Evolutionary conservation across 306 rosid genomes (phyloP).

Genomic region (Quercus aquifolioides): DNA sequence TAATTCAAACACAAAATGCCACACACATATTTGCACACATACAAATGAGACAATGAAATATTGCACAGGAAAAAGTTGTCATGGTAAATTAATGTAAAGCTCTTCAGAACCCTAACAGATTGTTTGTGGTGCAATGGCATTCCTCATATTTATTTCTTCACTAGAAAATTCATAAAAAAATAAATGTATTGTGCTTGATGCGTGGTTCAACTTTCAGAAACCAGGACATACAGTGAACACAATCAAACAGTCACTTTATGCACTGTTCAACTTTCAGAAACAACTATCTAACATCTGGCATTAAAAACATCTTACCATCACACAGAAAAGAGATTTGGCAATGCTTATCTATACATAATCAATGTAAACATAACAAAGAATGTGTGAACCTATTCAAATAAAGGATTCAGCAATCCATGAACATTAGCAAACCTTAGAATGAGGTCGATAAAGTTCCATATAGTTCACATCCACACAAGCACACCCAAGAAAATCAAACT

Average conservation of each 20-base stretch:
- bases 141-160: not conserved
- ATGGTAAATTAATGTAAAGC: not conserved
- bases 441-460: not conserved
- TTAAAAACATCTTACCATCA: not conserved
- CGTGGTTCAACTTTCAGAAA: not conserved
- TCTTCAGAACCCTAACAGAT: not conserved
- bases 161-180: not conserved
- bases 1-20: not conserved
- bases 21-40: not conserved
- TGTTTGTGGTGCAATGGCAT: not conserved
- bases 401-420: not conserved
- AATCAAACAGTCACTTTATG: not conserved
- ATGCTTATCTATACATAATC: not conserved
- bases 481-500: conserved; percentile 1
- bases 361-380: not conserved
- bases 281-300: not conserved
- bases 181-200: not conserved
- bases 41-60: not conserved
- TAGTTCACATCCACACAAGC: not conserved
- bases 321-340: not conserved
- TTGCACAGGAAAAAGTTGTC: not conserved
- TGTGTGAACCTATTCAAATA: not conserved
- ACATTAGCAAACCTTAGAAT: not conserved
- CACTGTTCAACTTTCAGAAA: not conserved
- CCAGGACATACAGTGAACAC: not conserved